Percentiles rank a stretch among this genome's conserved stretches.
Conservation (phyloP, 768 basidiomycete species). For the Tricholoma sp. region DNA sequence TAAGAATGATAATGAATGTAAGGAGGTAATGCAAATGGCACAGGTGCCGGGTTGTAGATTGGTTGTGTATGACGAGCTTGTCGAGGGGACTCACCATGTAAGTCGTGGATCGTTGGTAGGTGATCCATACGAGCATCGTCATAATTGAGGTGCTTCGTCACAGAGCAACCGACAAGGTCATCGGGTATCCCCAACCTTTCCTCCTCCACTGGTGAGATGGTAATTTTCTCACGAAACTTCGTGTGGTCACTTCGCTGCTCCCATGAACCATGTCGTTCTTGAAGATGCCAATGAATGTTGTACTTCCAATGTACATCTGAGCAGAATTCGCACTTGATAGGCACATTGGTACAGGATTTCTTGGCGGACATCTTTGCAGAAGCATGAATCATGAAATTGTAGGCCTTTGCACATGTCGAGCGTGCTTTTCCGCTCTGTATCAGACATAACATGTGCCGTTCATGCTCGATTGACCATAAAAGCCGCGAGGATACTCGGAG, state of each 20-base stretch:
- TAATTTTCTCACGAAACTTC: not conserved
- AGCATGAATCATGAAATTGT: constrained; percentile 11
- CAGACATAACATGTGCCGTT: not conserved
- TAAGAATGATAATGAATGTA: no score
- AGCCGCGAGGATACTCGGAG: constrained; percentile 23
- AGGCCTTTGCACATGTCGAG: constrained; percentile 10
- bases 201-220: not conserved
- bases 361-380: constrained; percentile 10
- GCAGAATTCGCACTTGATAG: constrained; percentile 18
- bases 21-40: not conserved
- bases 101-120: not conserved
- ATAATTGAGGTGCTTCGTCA: no score
- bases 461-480: constrained; percentile 13
- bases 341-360: constrained; percentile 24
- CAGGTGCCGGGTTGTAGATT: not conserved
- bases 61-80: not conserved
- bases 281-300: constrained; percentile 21
- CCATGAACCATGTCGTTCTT: constrained; percentile 17
- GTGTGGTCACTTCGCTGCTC: not conserved
- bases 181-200: not conserved
- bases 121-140: no score
- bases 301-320: constrained; percentile 23
- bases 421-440: constrained; percentile 14
- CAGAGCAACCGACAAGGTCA: not conserved
- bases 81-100: not conserved